These are phyloP conservation scores for Aspergillus sp. DNA, from an alignment of 2,329 filamentous ascomycete species.

Conservation along the genomic window DNA sequence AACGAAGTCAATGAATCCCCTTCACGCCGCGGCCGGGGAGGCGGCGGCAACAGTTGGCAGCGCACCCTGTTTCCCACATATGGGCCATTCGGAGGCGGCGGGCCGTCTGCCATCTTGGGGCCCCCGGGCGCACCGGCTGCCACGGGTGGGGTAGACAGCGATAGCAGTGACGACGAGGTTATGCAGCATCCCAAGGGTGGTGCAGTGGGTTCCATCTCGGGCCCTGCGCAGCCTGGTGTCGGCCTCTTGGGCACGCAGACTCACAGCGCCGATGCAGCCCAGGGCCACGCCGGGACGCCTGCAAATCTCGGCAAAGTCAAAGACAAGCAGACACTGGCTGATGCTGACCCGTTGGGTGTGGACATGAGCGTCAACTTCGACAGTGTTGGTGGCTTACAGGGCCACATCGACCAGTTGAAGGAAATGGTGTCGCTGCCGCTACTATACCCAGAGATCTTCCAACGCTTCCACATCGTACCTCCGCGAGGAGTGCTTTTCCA, in stretches of 20 bases:
- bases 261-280: conserved; percentile 59
- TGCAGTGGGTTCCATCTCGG: conserved; percentile 61
- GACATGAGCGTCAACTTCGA: conserved; percentile 92
- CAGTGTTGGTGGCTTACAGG: conserved; percentile 86
- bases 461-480: conserved; percentile 87
- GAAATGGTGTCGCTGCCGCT: conserved; percentile 97
- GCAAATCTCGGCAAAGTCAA: conserved; percentile 92
- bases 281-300: conserved; percentile 61
- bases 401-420: conserved; percentile 95
- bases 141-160: conserved; percentile 80
- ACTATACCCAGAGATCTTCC: conserved; percentile 92
- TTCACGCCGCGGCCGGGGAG: conserved; percentile 67
- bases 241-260: conserved; percentile 59
- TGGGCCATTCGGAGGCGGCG: conserved; percentile 86
- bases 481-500: conserved; percentile 95
- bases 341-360: conserved; percentile 91
- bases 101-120: conserved; percentile 69
- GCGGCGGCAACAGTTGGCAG: conserved; percentile 64
- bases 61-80: conserved; percentile 84
- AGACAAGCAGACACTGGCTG: conserved; percentile 85
- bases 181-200: conserved; percentile 63
- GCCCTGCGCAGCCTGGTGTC: conserved; percentile 54
- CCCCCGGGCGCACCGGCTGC: conserved; percentile 71
- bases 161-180: conserved; percentile 94
- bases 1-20: conserved; percentile 69